phyloP scores from a whole-genome alignment of 2,329 filamentous ascomycete species.

The Aspergillus japonicus region DNA sequence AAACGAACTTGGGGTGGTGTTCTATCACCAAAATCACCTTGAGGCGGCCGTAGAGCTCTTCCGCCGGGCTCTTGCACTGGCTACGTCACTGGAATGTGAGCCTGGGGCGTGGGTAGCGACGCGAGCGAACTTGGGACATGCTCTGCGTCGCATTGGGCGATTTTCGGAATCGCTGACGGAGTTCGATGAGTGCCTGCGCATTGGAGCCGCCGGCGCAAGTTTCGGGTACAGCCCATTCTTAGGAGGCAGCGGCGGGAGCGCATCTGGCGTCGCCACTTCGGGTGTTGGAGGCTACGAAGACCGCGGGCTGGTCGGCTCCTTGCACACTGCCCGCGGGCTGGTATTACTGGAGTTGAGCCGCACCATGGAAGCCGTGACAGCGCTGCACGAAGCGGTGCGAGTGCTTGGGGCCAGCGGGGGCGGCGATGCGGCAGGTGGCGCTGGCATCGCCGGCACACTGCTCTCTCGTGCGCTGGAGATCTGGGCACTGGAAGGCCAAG shows the following conservation, averaged over 20 bases:
- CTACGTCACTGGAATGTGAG: constrained; percentile 77
- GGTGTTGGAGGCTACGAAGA: constrained; percentile 49
- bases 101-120: constrained; percentile 79
- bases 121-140: constrained; percentile 85
- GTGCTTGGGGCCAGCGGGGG: constrained; percentile 47
- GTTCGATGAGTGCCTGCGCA: constrained; percentile 83
- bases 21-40: constrained; percentile 83
- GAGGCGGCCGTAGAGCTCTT: constrained; percentile 76
- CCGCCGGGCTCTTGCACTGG: constrained; percentile 70
- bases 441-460: constrained; percentile 47
- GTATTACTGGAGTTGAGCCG: constrained; percentile 75
- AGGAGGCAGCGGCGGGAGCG: constrained; percentile 36
- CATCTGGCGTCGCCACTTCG: constrained; percentile 36
- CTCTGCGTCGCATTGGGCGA: constrained; percentile 69
- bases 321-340: constrained; percentile 63
- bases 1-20: constrained; percentile 95
- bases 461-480: constrained; percentile 47
- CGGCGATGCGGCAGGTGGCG: constrained; percentile 48
- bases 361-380: constrained; percentile 73
- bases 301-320: constrained; percentile 45
- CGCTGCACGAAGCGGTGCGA: constrained; percentile 70
- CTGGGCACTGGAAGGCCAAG: constrained; percentile 44
- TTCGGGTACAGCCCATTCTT: constrained; percentile 70
- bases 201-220: constrained; percentile 72
- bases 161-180: constrained; percentile 71